These are phyloP conservation scores for Leptographium radiaticola DNA, from an alignment of 2,329 filamentous ascomycete species.

Conservation along the genomic window DNA sequence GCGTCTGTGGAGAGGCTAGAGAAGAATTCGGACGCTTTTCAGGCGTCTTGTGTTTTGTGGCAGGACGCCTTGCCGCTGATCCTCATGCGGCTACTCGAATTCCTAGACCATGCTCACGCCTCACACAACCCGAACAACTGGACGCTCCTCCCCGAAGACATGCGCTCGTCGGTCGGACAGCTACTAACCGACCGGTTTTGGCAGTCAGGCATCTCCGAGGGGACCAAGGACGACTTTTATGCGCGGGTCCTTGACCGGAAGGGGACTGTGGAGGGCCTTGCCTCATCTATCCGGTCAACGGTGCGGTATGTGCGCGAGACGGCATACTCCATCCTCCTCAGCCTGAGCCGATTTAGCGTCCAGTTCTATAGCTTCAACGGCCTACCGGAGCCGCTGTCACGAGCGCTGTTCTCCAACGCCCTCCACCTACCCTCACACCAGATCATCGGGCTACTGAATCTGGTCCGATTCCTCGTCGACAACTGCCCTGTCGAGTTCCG, in stretches of 20 bases:
- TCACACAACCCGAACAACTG: conserved; percentile 83
- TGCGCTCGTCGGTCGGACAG: conserved; percentile 63
- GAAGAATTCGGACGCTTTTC: conserved; percentile 57
- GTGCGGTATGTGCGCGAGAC: conserved; percentile 84
- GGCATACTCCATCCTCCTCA: conserved; percentile 87
- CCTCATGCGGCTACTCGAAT: conserved; percentile 72
- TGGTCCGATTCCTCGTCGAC: conserved; percentile 80
- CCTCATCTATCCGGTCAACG: conserved; percentile 80
- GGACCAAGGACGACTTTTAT: conserved; percentile 95
- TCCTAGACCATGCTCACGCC: conserved; percentile 79
- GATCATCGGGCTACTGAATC: conserved; percentile 80
- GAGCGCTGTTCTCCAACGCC: conserved; percentile 73
- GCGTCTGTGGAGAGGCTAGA: conserved; percentile 85
- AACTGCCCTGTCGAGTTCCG: conserved; percentile 75
- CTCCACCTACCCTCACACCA: conserved; percentile 81
- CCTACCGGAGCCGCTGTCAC: conserved; percentile 68
- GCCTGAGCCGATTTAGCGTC: conserved; percentile 74
- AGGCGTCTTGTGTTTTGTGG: conserved; percentile 73
- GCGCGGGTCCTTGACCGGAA: conserved; percentile 81
- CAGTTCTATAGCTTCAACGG: conserved; percentile 86
- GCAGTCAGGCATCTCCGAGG: conserved; percentile 93
- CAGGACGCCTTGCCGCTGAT: conserved; percentile 68
- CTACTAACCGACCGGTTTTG: conserved; percentile 93
- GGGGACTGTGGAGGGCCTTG: conserved; percentile 80
- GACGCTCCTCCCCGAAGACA: conserved; percentile 60